Evolutionary conservation across 495 filamentous ascomycete species (phyloP).

Genomic region (Penicillium bovifimosum): DNA sequence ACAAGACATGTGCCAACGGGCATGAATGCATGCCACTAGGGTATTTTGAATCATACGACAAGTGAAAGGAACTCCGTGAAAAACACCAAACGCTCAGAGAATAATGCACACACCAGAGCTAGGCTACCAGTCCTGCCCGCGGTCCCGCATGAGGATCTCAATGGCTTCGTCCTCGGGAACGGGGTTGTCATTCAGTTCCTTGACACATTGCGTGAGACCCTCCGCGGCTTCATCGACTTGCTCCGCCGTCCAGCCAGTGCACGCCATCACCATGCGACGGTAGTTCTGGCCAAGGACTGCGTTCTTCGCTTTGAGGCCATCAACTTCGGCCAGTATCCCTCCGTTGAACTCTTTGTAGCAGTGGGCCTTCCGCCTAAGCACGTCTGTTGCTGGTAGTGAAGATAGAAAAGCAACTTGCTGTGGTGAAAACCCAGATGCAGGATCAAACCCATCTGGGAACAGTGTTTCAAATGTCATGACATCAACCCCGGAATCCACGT

Average conservation of each 20-base stretch:
- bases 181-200: conserved; percentile 45
- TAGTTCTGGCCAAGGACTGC: conserved; percentile 44
- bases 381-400: conserved; percentile 24
- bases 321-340: conserved; percentile 34
- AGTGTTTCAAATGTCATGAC: conserved; percentile 29
- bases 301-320: conserved; percentile 39
- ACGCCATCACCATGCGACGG: conserved; percentile 47
- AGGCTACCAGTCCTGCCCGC: conserved; percentile 44
- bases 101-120: conserved; percentile 2
- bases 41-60: conserved; percentile 25
- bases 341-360: conserved; percentile 35
- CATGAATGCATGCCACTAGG: conserved; percentile 16
- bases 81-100: conserved; percentile 18
- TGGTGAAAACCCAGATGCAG: conserved; percentile 33
- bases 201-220: conserved; percentile 42
- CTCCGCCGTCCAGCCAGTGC: conserved; percentile 42
- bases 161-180: conserved; percentile 45
- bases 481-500: conserved; percentile 46
- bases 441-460: conserved; percentile 34
- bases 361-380: conserved; percentile 25
- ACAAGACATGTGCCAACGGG: conserved; percentile 16
- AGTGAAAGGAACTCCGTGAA: conserved; percentile 17
- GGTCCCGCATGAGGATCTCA: conserved; percentile 46
- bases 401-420: conserved; percentile 33
- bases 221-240: conserved; percentile 45